Evolutionary conservation across 495 filamentous ascomycete species (phyloP), one percentile per base, ranked within the genome.

Genomic region (Achaetomiella virescens): DNA sequence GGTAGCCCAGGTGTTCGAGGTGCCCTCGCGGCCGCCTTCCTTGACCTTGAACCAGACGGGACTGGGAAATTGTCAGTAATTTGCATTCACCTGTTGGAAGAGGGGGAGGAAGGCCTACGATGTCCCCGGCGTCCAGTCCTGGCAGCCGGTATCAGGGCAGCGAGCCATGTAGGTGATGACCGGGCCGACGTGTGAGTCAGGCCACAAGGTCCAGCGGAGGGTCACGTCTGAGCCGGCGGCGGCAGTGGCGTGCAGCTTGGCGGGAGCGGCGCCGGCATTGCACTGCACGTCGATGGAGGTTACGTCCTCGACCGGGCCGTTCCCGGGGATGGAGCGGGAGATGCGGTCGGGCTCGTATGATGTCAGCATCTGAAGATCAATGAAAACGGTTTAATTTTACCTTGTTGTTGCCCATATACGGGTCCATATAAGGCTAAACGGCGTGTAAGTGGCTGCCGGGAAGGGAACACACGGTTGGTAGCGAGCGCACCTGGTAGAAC

Each of bases 131-230:
- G 63, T 40, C 67, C 78, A 87, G 24, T 66, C 68, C 35, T 78
- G 70, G 75, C 86, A 89, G 43, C 82, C 76, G 11, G 76, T 61
- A 50, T 69, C 79, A 29, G 81, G 75, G 70, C 84, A 87, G 58
- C 81, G 78, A 53, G 84, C 84, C 59, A 87, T 65, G 70, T 86
- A 86, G 48, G 78, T 81, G 60, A 88, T 77, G 46, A 88, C 78
- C 1, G 84, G 84, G 8, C 86, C 86, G 58, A 83, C 74, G 62
- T 85, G 84, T 35, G 69, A 75, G 17, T 73, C 70, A 8, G 84
- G 84, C 83, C 83, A 88, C 1, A 71, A 41, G 4, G 79, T 82
- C 84, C 84, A 87, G 57, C 81, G 78, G 14, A 89, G 72, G 48
- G 77, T 77, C 42, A 86, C 77, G 2, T 64, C 70, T 21, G 74